These are phyloP conservation scores for Moringa oleifera DNA, from an alignment of 345 rosid genomes.

Conservation along the genomic window DNA sequence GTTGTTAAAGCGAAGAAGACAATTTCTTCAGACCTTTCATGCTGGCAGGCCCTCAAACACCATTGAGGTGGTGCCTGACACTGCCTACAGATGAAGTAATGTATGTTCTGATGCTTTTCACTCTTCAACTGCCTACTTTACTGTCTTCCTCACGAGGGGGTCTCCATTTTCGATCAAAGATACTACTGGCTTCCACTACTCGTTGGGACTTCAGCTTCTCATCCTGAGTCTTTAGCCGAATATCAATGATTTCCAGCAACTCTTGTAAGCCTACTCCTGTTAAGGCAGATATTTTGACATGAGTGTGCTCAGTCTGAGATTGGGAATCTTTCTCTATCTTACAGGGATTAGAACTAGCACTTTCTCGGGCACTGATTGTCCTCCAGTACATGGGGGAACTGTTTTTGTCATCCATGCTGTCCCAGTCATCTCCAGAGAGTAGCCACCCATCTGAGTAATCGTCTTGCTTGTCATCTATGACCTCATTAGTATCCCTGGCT, in stretches of 20 bases:
- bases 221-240: conserved; percentile 40
- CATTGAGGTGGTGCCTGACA: background rate
- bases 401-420: conserved; percentile 14
- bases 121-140: conserved; percentile 26
- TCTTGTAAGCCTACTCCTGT: conserved; percentile 77
- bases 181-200: conserved; percentile 29
- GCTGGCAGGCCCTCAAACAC: too few species aligned
- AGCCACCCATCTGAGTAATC: conserved; percentile 41
- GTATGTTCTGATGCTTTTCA: background rate
- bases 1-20: too few species aligned
- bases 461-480: conserved; percentile 15
- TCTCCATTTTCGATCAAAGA: conserved; percentile 59
- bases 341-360: conserved; percentile 8
- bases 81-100: background rate
- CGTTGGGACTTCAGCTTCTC: conserved; percentile 29
- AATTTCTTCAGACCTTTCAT: too few species aligned
- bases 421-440: conserved; percentile 37
- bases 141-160: conserved; percentile 46
- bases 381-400: conserved; percentile 29
- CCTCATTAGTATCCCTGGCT: conserved; percentile 15
- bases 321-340: conserved; percentile 13
- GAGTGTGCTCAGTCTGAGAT: conserved; percentile 21
- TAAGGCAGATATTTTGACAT: conserved; percentile 64
- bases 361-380: conserved; percentile 20
- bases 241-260: conserved; percentile 54